Evolutionary conservation across 805 yeast species (phyloP).

Genomic region (Saccharomycopsis selenospora): DNA sequence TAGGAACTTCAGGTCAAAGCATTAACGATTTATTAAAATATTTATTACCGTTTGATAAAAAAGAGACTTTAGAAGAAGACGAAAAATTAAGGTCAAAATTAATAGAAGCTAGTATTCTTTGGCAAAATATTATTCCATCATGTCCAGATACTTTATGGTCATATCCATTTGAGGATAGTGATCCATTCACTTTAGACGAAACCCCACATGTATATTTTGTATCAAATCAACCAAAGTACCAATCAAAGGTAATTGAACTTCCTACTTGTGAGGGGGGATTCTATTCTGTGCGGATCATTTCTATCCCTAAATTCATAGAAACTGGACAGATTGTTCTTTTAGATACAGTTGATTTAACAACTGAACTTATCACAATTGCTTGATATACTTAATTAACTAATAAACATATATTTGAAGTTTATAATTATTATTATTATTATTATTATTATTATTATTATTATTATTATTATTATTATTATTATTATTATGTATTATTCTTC

Average conservation of each 20-base stretch:
- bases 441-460: no score
- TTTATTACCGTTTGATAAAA: slow-evolving; percentile 35
- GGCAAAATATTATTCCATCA: slow-evolving; percentile 90
- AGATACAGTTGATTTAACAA: slow-evolving; percentile 49
- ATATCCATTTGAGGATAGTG: slow-evolving; percentile 68
- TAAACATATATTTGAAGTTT: no score
- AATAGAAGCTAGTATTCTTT: slow-evolving; percentile 60
- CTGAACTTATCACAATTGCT: slow-evolving; percentile 38
- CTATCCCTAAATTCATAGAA: slow-evolving; percentile 62
- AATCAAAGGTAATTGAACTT: slow-evolving; percentile 35
- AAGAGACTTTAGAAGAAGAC: slow-evolving; percentile 23
- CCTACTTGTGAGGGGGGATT: slow-evolving; percentile 13
- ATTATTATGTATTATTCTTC: no score
- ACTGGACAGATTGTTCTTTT: slow-evolving; percentile 61
- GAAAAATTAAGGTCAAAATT: slow-evolving; percentile 37
- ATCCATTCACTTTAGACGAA: slow-evolving; percentile 75
- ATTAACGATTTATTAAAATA: slow-evolving; percentile 72
- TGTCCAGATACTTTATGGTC: slow-evolving; percentile 94
- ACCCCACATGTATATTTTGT: slow-evolving; percentile 82
- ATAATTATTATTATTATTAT: no score
- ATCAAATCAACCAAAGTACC: slow-evolving; percentile 73
- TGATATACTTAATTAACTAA: no score
- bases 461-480: no score
- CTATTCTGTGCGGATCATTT: slow-evolving; percentile 42
- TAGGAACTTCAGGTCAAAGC: slow-evolving; percentile 84